phyloP scores from a whole-genome alignment of 2,329 filamentous ascomycete genomes.

The Aspergillus floridensis region DNA sequence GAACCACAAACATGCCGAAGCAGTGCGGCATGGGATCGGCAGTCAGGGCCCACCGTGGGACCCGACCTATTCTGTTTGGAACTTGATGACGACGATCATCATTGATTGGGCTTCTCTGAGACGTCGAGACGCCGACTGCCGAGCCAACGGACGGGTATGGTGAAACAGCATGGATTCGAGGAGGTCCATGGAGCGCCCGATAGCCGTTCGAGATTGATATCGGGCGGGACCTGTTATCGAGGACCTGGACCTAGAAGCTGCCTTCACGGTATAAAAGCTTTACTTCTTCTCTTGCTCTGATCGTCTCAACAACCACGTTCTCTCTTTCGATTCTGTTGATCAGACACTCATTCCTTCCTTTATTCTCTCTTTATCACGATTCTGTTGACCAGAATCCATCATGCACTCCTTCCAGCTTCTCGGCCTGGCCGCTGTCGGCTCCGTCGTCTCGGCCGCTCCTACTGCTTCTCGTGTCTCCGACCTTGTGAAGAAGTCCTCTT shows the following conservation, averaged over 20 bases:
- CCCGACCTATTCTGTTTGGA: not conserved
- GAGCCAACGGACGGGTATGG: not conserved
- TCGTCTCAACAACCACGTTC: constrained; percentile 2
- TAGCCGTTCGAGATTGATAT: constrained; percentile 6
- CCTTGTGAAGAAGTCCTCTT: constrained; percentile 3
- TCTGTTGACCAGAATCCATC: constrained; percentile 6
- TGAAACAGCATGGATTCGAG: not conserved
- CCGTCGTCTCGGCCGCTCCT: constrained; percentile 1
- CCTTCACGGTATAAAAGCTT: not conserved
- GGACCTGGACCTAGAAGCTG: not conserved
- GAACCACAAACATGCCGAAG: not conserved
- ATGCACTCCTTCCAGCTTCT: constrained; percentile 7
- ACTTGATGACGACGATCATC: not conserved
- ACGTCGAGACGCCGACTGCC: not conserved
- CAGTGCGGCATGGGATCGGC: not conserved
- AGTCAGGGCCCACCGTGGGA: not conserved
- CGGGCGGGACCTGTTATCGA: not conserved
- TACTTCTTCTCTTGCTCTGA: not conserved
- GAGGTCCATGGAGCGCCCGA: not conserved
- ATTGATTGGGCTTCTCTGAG: not conserved
- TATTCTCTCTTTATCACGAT: not conserved
- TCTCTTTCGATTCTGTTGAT: constrained; percentile 2
- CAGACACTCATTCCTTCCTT: constrained; percentile 3
- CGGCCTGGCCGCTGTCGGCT: constrained; percentile 5
- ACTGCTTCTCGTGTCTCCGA: constrained; percentile 2